These are phyloP conservation scores for Epicoccum sorghinum DNA, from an alignment of 2,329 filamentous ascomycete genomes.

Conservation along the genomic window DNA sequence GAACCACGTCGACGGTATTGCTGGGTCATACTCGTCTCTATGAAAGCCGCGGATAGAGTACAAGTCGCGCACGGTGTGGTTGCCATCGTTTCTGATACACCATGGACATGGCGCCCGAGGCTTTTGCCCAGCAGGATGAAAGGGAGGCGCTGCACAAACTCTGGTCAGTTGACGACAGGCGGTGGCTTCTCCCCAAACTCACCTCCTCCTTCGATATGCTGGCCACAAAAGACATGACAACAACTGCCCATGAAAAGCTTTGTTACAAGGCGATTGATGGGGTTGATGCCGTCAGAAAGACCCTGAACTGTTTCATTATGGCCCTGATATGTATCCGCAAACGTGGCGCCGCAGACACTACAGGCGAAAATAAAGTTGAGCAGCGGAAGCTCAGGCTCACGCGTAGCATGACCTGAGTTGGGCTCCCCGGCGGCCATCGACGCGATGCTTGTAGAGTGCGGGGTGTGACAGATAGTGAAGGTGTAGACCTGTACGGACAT, in stretches of 20 bases:
- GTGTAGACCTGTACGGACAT: conserved; percentile 15
- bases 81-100: conserved; percentile 48
- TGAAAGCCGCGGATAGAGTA: conserved; percentile 54
- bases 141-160: conserved; percentile 49
- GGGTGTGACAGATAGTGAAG: neutral
- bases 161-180: neutral
- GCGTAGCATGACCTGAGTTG: conserved; percentile 13
- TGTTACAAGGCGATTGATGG: conserved; percentile 49
- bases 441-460: conserved; percentile 4
- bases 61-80: conserved; percentile 45
- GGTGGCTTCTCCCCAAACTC: conserved; percentile 19
- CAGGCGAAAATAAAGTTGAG: conserved; percentile 58
- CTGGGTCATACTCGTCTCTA: conserved; percentile 50
- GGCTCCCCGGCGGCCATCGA: conserved; percentile 19
- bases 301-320: conserved; percentile 45
- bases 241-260: conserved; percentile 57
- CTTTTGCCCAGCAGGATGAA: conserved; percentile 49
- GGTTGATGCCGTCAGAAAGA: conserved; percentile 45
- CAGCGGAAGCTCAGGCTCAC: conserved; percentile 39
- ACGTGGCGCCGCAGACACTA: conserved; percentile 53
- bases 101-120: conserved; percentile 55
- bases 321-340: conserved; percentile 54
- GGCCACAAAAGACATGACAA: conserved; percentile 56
- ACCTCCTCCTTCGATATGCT: conserved; percentile 58
- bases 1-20: conserved; percentile 53